Percentiles rank a stretch among this genome's conserved stretches.
These are phyloP conservation scores for Nakazawaea wyomingensis DNA, from an alignment of 805 yeast genomes.

Conservation along the genomic window DNA sequence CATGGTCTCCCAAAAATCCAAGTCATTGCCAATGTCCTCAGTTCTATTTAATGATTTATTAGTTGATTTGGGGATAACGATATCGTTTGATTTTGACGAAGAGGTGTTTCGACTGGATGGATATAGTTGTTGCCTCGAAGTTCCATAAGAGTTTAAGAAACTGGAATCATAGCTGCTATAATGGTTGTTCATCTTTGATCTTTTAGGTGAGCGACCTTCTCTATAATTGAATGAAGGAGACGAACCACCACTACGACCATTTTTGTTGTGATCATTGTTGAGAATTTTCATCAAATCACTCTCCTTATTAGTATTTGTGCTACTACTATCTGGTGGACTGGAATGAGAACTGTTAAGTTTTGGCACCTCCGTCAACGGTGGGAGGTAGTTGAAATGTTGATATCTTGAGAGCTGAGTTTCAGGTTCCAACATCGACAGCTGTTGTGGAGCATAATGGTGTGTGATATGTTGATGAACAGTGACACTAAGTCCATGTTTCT, in stretches of 20 bases:
- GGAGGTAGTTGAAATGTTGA: slow-evolving; percentile 70
- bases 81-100: not conserved
- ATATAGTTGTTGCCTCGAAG: slow-evolving; percentile 8
- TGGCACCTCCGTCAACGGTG: slow-evolving; percentile 68
- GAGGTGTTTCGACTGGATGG: slow-evolving; percentile 3
- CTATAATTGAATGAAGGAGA: slow-evolving; percentile 12
- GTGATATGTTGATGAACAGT: slow-evolving; percentile 85
- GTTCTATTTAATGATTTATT: not conserved
- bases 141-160: slow-evolving; percentile 7
- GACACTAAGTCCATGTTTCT: slow-evolving; percentile 47
- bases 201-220: slow-evolving; percentile 12
- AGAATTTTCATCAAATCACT: slow-evolving; percentile 40
- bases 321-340: slow-evolving; percentile 29
- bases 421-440: slow-evolving; percentile 32
- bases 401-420: slow-evolving; percentile 52
- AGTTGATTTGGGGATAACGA: slow-evolving; percentile 9
- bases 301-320: slow-evolving; percentile 25
- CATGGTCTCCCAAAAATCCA: slow-evolving; percentile 71
- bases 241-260: slow-evolving; percentile 6
- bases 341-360: slow-evolving; percentile 55
- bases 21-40: slow-evolving; percentile 54
- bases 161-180: slow-evolving; percentile 12
- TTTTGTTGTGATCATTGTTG: slow-evolving; percentile 23
- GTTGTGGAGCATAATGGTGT: slow-evolving; percentile 59
- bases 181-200: slow-evolving; percentile 11